phyloP scores from a whole-genome alignment of 768 basidiomycete species.

The Phlegmacium glaucopus region DNA sequence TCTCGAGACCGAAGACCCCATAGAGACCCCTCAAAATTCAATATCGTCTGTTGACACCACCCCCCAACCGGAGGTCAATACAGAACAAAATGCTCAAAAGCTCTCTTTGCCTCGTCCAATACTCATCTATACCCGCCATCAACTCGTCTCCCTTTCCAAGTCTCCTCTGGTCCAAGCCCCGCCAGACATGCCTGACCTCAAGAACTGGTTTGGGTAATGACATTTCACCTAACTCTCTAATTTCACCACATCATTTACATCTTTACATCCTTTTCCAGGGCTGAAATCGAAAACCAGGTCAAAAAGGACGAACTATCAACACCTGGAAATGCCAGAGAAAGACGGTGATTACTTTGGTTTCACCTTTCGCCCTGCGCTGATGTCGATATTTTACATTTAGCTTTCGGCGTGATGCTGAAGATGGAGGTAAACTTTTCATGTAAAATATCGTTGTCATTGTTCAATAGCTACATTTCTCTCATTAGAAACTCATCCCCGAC shows the following conservation, averaged over 20 bases:
- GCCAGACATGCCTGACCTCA: constrained; percentile 73
- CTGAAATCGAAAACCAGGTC: constrained; percentile 61
- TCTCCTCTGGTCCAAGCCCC: constrained; percentile 77
- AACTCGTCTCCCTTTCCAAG: constrained; percentile 63
- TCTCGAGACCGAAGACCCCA: constrained; percentile 2
- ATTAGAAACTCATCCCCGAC: constrained; percentile 53
- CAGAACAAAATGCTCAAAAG: constrained; percentile 23
- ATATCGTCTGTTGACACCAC: constrained; percentile 15
- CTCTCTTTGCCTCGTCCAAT: constrained; percentile 40
- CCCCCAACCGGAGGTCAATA: constrained; percentile 12
- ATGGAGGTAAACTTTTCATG: constrained; percentile 48
- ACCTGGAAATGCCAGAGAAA: constrained; percentile 54
- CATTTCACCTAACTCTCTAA: constrained; percentile 13
- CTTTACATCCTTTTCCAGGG: constrained; percentile 26
- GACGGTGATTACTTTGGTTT: constrained; percentile 46
- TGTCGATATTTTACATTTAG: constrained; percentile 33
- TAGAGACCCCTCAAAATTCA: constrained; percentile 12
- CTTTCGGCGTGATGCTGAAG: constrained; percentile 75
- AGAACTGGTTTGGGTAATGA: constrained; percentile 87
- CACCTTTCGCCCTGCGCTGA: neutral
- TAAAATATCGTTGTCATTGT: neutral
- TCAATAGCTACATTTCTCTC: constrained; percentile 7
- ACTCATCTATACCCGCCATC: constrained; percentile 64
- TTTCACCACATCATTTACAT: constrained; percentile 23
- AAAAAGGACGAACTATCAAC: constrained; percentile 68